These are phyloP conservation scores for Ustilago cynodontis DNA, from an alignment of 1,284 basidiomycete species.

Conservation along the genomic window DNA sequence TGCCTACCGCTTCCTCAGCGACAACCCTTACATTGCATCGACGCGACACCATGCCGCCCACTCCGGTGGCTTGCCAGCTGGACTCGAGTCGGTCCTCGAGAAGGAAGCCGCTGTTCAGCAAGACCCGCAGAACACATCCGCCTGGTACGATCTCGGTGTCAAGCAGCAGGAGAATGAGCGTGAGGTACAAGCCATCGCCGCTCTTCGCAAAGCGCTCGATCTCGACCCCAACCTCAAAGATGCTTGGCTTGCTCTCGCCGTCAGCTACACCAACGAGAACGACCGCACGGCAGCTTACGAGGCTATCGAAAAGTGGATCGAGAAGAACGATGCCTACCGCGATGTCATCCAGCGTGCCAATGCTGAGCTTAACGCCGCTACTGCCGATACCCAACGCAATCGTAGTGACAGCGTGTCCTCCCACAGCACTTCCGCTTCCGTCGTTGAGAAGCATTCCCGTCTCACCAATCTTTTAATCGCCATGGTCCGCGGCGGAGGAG, in stretches of 20 bases:
- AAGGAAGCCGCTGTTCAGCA: constrained; percentile 89
- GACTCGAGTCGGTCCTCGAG: constrained; percentile 74
- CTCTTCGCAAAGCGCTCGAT: constrained; percentile 83
- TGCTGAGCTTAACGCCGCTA: constrained; percentile 13
- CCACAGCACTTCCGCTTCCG: constrained; percentile 26
- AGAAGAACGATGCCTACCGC: constrained; percentile 71
- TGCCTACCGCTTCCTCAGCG: constrained; percentile 60
- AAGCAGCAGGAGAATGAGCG: constrained; percentile 99
- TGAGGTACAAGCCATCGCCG: constrained; percentile 88
- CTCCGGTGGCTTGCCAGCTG: constrained; percentile 40
- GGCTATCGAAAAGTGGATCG: constrained; percentile 86
- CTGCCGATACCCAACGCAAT: constrained; percentile 12
- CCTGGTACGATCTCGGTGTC: constrained; percentile 93
- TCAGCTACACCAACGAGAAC: constrained; percentile 92
- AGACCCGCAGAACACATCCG: constrained; percentile 78
- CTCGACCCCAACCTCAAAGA: constrained; percentile 76
- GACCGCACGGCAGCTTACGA: constrained; percentile 79
- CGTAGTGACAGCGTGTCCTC: constrained; percentile 36
- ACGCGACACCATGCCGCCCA: constrained; percentile 54
- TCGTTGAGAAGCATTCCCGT: constrained; percentile 60
- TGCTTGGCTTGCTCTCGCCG: constrained; percentile 90
- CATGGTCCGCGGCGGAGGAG: constrained; percentile 65
- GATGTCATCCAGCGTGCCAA: constrained; percentile 66
- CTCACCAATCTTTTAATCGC: constrained; percentile 70
- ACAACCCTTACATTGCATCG: constrained; percentile 62